Conservation (phyloP, 805 yeast species). For the Lachancea mirantina region DNA sequence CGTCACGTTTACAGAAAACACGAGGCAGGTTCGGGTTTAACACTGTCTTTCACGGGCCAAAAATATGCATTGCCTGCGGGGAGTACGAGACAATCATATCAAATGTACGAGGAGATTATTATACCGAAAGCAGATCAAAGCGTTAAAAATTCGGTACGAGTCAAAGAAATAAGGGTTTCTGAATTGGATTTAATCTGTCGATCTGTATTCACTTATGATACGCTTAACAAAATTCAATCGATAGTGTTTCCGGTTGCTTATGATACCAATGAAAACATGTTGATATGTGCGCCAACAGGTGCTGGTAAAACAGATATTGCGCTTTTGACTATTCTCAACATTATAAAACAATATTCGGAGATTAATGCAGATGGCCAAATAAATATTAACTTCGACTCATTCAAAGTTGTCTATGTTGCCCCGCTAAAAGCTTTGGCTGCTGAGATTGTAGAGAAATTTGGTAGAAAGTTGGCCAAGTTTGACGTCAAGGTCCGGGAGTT, state of each 20-base stretch:
- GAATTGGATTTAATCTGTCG: slow-evolving; percentile 73
- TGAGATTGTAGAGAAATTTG: slow-evolving; percentile 88
- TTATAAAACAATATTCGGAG: slow-evolving; percentile 63
- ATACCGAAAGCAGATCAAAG: slow-evolving; percentile 65
- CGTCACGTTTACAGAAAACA: slow-evolving; percentile 82
- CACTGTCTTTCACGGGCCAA: slow-evolving; percentile 73
- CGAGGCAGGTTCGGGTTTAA: slow-evolving; percentile 49
- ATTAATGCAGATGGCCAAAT: slow-evolving; percentile 44
- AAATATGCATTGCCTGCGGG: slow-evolving; percentile 77
- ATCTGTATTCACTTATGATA: slow-evolving; percentile 75
- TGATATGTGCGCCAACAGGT: slow-evolving; percentile 96
- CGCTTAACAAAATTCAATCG: slow-evolving; percentile 82
- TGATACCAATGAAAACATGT: slow-evolving; percentile 87
- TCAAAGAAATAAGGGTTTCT: slow-evolving; percentile 46
- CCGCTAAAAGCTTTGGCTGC: slow-evolving; percentile 94
- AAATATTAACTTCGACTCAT: slow-evolving; percentile 72
- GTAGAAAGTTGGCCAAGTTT: slow-evolving; percentile 69
- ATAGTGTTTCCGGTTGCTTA: slow-evolving; percentile 89
- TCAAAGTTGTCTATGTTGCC: slow-evolving; percentile 87
- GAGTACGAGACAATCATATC: slow-evolving; percentile 55
- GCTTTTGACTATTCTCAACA: slow-evolving; percentile 66
- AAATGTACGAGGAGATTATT: slow-evolving; percentile 68
- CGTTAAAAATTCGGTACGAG: slow-evolving; percentile 34
- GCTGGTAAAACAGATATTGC: slow-evolving; percentile 98
- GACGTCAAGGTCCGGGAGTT: slow-evolving; percentile 82